Evolutionary conservation across 805 yeast genomes (phyloP).

Genomic region (Clavispora santaluciae): DNA sequence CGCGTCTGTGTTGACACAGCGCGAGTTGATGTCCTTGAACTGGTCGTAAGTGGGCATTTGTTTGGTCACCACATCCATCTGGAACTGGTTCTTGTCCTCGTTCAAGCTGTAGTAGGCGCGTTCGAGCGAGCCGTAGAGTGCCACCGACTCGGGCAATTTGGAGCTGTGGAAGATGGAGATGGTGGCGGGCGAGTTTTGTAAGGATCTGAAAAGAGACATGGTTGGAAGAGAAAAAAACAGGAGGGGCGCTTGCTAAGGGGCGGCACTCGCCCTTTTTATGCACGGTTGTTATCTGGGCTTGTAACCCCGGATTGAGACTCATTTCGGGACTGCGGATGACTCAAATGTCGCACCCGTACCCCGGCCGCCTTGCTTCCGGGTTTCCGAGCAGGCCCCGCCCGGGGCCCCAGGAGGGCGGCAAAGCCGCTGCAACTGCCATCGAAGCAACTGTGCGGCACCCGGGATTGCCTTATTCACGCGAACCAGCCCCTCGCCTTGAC

Average conservation of each 20-base stretch:
- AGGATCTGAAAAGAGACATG: conserved; percentile 38
- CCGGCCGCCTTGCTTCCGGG: background rate
- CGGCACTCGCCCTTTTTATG: background rate
- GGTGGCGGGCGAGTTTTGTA: conserved; percentile 39
- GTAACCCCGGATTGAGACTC: conserved; percentile 6
- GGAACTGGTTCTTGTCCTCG: conserved; percentile 26
- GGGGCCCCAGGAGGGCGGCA: too few relatives aligned
- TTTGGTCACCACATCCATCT: conserved; percentile 33
- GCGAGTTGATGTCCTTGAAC: conserved; percentile 24
- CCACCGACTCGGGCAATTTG: conserved; percentile 28
- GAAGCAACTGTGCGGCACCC: too few relatives aligned
- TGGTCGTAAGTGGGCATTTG: conserved; percentile 42
- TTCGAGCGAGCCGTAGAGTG: conserved; percentile 26
- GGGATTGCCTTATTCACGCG: too few relatives aligned
- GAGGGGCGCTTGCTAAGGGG: background rate
- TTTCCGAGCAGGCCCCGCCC: background rate
- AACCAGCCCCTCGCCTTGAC: too few relatives aligned
- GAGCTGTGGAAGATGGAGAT: conserved; percentile 38
- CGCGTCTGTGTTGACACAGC: conserved; percentile 22
- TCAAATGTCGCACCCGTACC: conserved; percentile 2
- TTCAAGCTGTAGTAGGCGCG: conserved; percentile 28
- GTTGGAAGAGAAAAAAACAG: background rate
- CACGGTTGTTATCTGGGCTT: conserved; percentile 2
- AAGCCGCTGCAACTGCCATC: too few relatives aligned
- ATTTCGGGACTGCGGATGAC: conserved; percentile 3